Evolutionary conservation across 768 basidiomycete species (phyloP), one percentile per base, ranked within the genome.

Genomic region (Hypholoma sublateritium): DNA sequence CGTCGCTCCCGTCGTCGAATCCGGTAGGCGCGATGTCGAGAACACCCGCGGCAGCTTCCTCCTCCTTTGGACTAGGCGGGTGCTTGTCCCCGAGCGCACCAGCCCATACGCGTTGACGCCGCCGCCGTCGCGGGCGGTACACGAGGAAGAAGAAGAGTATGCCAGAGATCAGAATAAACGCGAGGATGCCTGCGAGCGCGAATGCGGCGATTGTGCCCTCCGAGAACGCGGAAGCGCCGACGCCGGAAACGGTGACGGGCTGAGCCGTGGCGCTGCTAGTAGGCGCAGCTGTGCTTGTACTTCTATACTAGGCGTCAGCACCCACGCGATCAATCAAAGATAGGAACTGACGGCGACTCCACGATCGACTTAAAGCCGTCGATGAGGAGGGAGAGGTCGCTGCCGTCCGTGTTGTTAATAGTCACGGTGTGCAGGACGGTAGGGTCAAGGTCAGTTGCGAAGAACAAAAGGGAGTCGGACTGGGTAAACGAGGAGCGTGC

Each of bases 191-290:
- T 2, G 82, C 86, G 2, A 91, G 74, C 9, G 77, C 79, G 28
- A 88, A 73, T 0, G 87, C 89, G 17, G 87, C 88, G 53, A 89
- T 83, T 1, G 87, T 84, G 42, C 88, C 87, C 58, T 72, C 72
- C 1, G 80, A 57, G 17, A 77, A 70, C 51, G 32, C 55, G 25
- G 54, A 28, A 11, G 28, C 14, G 34, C 24, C 21, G 19, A 13
- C 28, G 36, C 2, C 49, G 36, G 55, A 56, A 3, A 62, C 36
- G 35, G 8, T 28, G 60, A 41, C 28, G 5, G 55, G n/a, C 28
- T 32, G 28, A 9, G 28, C 55, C 24, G 36, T 14, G 62, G 56
- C 5, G 61, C 37, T 43, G 66, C 25, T 17, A 19, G 32, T 35
- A 4, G 43, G 12, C 12, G 53, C 17, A 11, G 51, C 8, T 17